These are phyloP conservation scores for Globisporangium acanthophoron DNA, from an alignment of 352 stramenopile species.

Conservation along the genomic window DNA sequence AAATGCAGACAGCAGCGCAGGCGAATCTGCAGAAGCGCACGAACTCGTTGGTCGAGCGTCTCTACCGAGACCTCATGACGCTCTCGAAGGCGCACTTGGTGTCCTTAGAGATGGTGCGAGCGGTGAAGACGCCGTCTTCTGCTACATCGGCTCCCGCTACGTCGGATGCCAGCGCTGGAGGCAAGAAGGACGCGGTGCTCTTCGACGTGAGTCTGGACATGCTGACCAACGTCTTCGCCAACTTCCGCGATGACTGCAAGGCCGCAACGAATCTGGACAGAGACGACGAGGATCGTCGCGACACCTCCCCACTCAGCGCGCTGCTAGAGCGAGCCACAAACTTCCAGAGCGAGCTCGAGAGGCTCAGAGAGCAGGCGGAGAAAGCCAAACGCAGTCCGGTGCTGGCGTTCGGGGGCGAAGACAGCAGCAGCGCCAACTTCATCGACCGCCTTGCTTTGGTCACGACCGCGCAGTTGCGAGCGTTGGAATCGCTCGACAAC, in stretches of 20 bases:
- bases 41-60: conserved; percentile 22
- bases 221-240: conserved; percentile 27
- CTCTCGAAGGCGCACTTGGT: conserved; percentile 45
- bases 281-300: conserved; percentile 14
- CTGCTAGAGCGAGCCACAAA: conserved; percentile 26
- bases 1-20: conserved; percentile 16
- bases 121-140: conserved; percentile 1
- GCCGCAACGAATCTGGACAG: neutral
- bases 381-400: conserved; percentile 21
- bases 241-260: conserved; percentile 28
- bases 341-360: conserved; percentile 43
- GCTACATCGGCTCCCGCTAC: neutral
- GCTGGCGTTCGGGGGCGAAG: neutral
- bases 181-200: conserved; percentile 15
- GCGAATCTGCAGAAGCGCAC: conserved; percentile 20
- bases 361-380: conserved; percentile 42
- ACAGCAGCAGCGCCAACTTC: conserved; percentile 29
- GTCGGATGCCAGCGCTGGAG: neutral
- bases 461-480: conserved; percentile 27
- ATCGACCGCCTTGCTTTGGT: conserved; percentile 33
- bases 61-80: conserved; percentile 47
- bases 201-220: conserved; percentile 37
- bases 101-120: conserved; percentile 31
- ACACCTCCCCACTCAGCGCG: conserved; percentile 14
- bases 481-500: conserved; percentile 19